These are phyloP conservation scores for Euphrasia arctica DNA, from an alignment of 305 asterid species.

Conservation along the genomic window DNA sequence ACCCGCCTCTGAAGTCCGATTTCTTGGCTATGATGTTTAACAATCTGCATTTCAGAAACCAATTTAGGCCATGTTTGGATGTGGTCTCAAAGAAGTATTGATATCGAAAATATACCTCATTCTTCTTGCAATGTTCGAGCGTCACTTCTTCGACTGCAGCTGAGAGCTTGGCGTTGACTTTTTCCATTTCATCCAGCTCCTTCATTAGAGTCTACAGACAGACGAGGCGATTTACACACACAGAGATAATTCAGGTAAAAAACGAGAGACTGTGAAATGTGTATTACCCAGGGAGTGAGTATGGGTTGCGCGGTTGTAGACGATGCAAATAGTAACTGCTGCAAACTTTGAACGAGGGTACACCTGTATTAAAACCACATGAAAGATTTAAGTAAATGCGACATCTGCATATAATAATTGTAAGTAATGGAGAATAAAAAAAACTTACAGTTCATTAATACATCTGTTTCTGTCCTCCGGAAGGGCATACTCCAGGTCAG, in stretches of 20 bases:
- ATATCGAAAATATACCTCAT: slow-evolving; percentile 45
- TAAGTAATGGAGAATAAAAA: slow-evolving; percentile 11
- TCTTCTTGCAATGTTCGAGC: slow-evolving; percentile 91
- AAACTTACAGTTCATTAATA: slow-evolving; percentile 85
- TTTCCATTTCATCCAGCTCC: slow-evolving; percentile 96
- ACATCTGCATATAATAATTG: neutral
- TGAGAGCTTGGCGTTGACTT: slow-evolving; percentile 81
- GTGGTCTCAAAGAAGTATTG: neutral
- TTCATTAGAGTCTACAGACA: slow-evolving; percentile 67
- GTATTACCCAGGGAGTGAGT: slow-evolving; percentile 90
- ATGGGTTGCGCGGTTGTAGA: slow-evolving; percentile 97
- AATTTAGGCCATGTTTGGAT: neutral
- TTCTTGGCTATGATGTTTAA: slow-evolving; percentile 89
- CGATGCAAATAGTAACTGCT: slow-evolving; percentile 91
- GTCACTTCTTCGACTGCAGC: slow-evolving; percentile 93
- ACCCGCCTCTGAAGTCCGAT: slow-evolving; percentile 83
- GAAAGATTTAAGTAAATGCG: neutral
- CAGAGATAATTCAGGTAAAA: neutral
- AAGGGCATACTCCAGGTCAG: slow-evolving; percentile 93
- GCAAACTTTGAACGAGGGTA: slow-evolving; percentile 89
- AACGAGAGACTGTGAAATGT: slow-evolving; percentile 18
- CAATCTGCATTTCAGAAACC: slow-evolving; percentile 48
- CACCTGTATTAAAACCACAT: slow-evolving; percentile 54
- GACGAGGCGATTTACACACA: neutral
- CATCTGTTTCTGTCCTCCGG: slow-evolving; percentile 94